These are phyloP conservation scores for Pholiota molesta DNA, from an alignment of 768 basidiomycete genomes.

Conservation along the genomic window DNA sequence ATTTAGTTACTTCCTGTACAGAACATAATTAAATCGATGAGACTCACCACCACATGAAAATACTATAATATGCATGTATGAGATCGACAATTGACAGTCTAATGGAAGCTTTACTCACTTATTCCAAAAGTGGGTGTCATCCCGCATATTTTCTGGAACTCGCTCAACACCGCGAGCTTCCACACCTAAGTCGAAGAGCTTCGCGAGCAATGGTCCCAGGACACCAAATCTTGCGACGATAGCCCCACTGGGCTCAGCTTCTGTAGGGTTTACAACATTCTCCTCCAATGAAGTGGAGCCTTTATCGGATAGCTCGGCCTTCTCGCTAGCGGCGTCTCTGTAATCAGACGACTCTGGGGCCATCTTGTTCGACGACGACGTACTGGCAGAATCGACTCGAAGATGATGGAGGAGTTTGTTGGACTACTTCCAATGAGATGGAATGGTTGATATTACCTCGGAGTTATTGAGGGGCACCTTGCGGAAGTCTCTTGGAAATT, in stretches of 20 bases:
- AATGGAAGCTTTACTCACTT: conserved; percentile 11
- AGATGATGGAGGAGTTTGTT: background rate
- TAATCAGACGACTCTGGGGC: background rate
- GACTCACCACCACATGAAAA: conserved; percentile 23
- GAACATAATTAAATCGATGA: too few species aligned
- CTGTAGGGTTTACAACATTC: background rate
- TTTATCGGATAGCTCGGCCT: background rate
- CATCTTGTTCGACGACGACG: background rate
- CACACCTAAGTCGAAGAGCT: conserved; percentile 20
- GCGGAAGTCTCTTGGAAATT: background rate
- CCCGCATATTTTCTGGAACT: conserved; percentile 19
- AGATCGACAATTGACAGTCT: background rate
- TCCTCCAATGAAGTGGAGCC: background rate
- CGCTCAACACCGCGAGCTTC: conserved; percentile 22
- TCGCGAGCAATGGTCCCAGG: conserved; percentile 18
- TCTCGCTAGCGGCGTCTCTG: background rate
- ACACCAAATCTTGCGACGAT: conserved; percentile 17
- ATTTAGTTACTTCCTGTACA: background rate
- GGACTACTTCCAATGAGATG: background rate
- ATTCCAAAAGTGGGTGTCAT: conserved; percentile 19
- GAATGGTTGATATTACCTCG: background rate
- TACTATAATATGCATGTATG: conserved; percentile 1
- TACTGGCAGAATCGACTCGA: background rate
- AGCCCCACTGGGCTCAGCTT: conserved; percentile 14
- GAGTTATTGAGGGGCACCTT: background rate